A percentile compares a stretch with the other conserved stretches of the same genome.
Conservation (phyloP, 2,329 filamentous ascomycete genomes). For the Claviceps capensis region DNA sequence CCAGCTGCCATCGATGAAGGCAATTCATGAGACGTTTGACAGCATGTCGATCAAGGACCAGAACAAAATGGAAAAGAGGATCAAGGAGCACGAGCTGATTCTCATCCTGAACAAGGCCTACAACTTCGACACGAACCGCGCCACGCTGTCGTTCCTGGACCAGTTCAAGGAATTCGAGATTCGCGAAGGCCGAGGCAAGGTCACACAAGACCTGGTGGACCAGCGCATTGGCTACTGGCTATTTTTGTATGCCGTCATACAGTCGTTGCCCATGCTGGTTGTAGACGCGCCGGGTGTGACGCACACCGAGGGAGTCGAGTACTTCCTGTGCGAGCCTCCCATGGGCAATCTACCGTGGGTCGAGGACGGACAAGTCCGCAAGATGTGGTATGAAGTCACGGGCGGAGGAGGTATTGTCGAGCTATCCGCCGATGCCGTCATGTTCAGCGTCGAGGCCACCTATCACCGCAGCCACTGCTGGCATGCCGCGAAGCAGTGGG, state of each 20-base stretch:
- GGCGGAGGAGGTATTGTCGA: conserved; percentile 46
- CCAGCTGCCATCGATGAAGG: conserved; percentile 54
- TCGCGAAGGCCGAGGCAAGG: conserved; percentile 50
- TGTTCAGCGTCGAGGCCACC: conserved; percentile 47
- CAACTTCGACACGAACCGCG: conserved; percentile 55
- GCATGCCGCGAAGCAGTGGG: conserved; percentile 38
- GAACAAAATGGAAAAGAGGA: conserved; percentile 53
- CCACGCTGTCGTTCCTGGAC: conserved; percentile 48
- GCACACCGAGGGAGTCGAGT: conserved; percentile 60
- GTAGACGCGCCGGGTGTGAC: conserved; percentile 59
- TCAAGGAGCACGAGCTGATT: conserved; percentile 67
- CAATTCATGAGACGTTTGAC: conserved; percentile 50
- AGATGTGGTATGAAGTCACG: conserved; percentile 63
- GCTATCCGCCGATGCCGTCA: conserved; percentile 44
- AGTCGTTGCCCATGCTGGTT: conserved; percentile 64
- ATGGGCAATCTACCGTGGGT: conserved; percentile 63
- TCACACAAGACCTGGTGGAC: conserved; percentile 53
- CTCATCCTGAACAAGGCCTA: conserved; percentile 68
- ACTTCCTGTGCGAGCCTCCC: conserved; percentile 67
- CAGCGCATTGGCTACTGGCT: conserved; percentile 67
- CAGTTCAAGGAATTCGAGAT: conserved; percentile 60
- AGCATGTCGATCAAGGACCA: conserved; percentile 60
- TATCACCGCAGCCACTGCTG: conserved; percentile 46
- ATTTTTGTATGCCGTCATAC: conserved; percentile 65
- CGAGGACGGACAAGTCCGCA: conserved; percentile 47